These are phyloP conservation scores for Cystobasidium slooffiae DNA, from an alignment of 1,284 basidiomycete genomes.

Conservation along the genomic window DNA sequence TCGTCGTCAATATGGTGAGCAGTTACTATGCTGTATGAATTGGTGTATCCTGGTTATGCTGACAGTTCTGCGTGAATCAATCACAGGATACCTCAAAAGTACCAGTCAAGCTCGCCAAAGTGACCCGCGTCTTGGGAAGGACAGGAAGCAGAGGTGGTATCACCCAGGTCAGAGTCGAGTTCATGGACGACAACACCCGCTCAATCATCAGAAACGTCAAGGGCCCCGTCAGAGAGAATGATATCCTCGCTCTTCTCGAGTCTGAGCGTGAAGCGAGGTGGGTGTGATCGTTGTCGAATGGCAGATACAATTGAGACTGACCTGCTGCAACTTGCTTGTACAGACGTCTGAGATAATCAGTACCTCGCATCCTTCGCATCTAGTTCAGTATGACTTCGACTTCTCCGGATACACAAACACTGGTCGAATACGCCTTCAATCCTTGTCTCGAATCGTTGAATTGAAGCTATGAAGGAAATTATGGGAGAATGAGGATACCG, in stretches of 20 bases:
- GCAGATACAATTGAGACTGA: too few species aligned
- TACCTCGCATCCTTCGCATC: background rate
- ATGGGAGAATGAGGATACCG: too few species aligned
- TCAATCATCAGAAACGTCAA: conserved; percentile 99
- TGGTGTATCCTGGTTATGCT: background rate
- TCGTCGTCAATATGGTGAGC: conserved; percentile 8
- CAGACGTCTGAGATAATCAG: conserved; percentile 33
- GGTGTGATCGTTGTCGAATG: conserved; percentile 57
- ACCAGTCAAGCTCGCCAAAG: conserved; percentile 92
- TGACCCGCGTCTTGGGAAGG: conserved; percentile 96
- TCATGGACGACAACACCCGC: conserved; percentile 96
- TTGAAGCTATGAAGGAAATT: too few species aligned
- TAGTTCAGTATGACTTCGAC: too few species aligned
- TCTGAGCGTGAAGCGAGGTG: conserved; percentile 99
- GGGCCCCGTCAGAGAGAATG: conserved; percentile 93
- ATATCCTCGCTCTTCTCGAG: conserved; percentile 97
- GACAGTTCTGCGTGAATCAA: background rate
- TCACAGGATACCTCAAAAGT: conserved; percentile 64
- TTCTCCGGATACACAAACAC: too few species aligned
- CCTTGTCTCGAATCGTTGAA: too few species aligned
- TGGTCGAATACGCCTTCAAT: too few species aligned
- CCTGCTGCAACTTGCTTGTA: background rate
- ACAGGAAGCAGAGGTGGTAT: conserved; percentile 99
- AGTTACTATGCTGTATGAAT: background rate
- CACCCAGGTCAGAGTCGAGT: conserved; percentile 99